Base-by-base conservation (phyloP, 768 basidiomycete species). In the Asterophora lycoperdoides region DNA sequence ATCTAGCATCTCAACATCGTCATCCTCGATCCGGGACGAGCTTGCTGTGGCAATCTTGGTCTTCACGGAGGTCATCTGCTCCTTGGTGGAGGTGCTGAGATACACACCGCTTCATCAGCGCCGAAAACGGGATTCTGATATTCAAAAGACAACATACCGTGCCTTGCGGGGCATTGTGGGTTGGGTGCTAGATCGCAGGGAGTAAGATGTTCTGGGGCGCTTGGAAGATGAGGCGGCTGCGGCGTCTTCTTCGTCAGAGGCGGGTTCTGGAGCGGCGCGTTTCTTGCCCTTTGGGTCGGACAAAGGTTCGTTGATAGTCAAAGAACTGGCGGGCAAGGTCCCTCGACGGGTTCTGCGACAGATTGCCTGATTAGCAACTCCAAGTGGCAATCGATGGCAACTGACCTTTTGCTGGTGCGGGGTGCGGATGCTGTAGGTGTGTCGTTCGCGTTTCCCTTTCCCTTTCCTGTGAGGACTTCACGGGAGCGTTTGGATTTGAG, bases 211-310 rank as follows among this genome's bases (percentile, higher is more conserved):
- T 69, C 75, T 78, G 41, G 73, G 72, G 57, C 82, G 86, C 68
- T 89, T 88, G 48, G 72, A 72, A 45, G 83, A 74, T 23, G 79
- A 71, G 51, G 72, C 23, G 23, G 23, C 71, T 57, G 73, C 66
- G 41, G 62, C 61, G 19, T 74, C 70, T 65, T 89, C 86, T 64
- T 86, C 82, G 67, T 86, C 86, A 37, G 81, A 80, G 56, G 68
- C 68, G 29, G 72, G 67, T 69, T 91, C 87, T 41, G 86, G 84
- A 28, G 76, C 80, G 33, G 90, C 92, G 60, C 90, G 86, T 72
- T 94, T 95, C 82, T 96, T 96, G 50, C 92, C 93, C 69, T 94
- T 94, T 56, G 68, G 67, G 69, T 91, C 89, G 61, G 76, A 77
- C 2, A 71, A 57, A 41, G 84, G 80, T 75, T 92, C 90, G 82